Conservation (phyloP, 768 basidiomycete species). For the Russula sp. region DNA sequence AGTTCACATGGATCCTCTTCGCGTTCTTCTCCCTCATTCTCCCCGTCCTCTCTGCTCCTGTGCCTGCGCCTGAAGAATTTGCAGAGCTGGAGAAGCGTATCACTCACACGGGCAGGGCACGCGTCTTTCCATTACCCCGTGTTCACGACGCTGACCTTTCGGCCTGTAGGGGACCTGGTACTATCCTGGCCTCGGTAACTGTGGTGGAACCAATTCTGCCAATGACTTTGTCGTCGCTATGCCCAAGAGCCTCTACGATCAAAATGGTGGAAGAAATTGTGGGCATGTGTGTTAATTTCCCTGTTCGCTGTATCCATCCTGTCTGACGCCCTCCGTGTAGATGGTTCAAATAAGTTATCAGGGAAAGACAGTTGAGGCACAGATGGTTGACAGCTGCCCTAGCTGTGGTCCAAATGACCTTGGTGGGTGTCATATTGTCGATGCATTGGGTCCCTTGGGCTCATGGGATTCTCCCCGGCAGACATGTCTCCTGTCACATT, state of each 20-base stretch:
- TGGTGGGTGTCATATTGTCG: constrained; percentile 9
- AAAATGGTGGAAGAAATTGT: constrained; percentile 11
- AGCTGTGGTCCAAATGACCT: constrained; percentile 17
- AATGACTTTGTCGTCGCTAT: constrained; percentile 16
- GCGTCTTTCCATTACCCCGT: constrained; percentile 25
- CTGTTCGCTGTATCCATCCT: background rate
- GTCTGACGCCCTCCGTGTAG: constrained; percentile 6
- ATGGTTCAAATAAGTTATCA: background rate
- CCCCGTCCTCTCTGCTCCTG: constrained; percentile 41
- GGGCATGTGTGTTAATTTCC: constrained; percentile 8
- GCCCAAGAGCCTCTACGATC: constrained; percentile 11
- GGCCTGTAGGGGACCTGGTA: constrained; percentile 21
- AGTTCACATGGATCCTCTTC: constrained; percentile 33
- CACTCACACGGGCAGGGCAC: constrained; percentile 51
- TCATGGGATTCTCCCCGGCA: background rate
- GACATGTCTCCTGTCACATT: constrained; percentile 22
- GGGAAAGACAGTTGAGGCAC: constrained; percentile 14
- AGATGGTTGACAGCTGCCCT: constrained; percentile 19
- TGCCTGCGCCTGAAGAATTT: constrained; percentile 33
- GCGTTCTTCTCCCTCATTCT: constrained; percentile 41
- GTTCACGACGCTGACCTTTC: constrained; percentile 5
- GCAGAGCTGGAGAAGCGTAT: constrained; percentile 43
- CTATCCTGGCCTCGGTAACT: constrained; percentile 16
- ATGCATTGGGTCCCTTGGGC: background rate
- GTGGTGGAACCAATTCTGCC: constrained; percentile 8